These are phyloP conservation scores for Rhizophagus prolifer DNA, from an alignment of 192 early-diverging fungal species.

Conservation along the genomic window DNA sequence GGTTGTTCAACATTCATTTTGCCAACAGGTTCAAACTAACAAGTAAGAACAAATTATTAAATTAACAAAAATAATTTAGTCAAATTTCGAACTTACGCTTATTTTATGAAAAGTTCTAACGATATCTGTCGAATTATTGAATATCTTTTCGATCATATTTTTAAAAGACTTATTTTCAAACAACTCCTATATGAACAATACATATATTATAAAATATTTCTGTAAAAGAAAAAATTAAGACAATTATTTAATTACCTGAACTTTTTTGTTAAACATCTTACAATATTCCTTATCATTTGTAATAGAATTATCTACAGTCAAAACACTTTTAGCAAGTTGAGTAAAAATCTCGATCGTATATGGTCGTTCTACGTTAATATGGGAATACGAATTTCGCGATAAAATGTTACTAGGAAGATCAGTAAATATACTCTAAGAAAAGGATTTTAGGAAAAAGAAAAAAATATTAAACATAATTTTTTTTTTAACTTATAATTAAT, in stretches of 20 bases:
- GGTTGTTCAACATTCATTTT: not conserved
- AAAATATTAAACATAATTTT: not conserved
- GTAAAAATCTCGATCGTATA: constrained; percentile 56
- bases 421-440: constrained; percentile 70
- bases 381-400: constrained; percentile 88
- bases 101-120: constrained; percentile 6
- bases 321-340: constrained; percentile 51
- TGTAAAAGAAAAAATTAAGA: not conserved
- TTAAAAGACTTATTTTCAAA: constrained; percentile 9
- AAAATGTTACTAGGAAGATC: constrained; percentile 93
- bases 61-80: not conserved
- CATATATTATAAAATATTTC: not conserved
- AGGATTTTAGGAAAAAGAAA: not conserved
- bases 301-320: constrained; percentile 35
- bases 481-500: too few species aligned
- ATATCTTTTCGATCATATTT: not conserved
- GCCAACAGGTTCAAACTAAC: not conserved
- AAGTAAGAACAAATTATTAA: not conserved
- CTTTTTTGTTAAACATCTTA: constrained; percentile 49
- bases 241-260: constrained; percentile 37
- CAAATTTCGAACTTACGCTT: not conserved
- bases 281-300: constrained; percentile 31
- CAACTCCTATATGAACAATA: not conserved
- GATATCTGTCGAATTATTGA: constrained; percentile 8
- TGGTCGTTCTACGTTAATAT: constrained; percentile 68